phyloP scores from a whole-genome alignment of 768 basidiomycete species.

The Pleurotus tuber-regium region DNA sequence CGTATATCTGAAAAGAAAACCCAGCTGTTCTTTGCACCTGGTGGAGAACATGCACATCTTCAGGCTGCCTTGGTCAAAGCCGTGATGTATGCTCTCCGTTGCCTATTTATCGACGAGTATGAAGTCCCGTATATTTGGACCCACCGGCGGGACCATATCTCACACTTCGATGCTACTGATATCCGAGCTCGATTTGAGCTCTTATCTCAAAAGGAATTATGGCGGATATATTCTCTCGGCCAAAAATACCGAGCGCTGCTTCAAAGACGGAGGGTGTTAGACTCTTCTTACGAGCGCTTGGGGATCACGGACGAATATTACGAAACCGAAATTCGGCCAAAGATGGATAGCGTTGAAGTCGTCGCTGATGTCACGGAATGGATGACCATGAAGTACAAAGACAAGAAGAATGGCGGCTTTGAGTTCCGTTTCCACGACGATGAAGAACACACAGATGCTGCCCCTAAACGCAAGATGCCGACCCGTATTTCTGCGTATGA shows the following conservation, averaged over 20 bases:
- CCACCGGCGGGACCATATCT: constrained; percentile 89
- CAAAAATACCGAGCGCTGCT: constrained; percentile 86
- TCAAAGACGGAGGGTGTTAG: constrained; percentile 66
- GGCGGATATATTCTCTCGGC: constrained; percentile 88
- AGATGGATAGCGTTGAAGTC: constrained; percentile 80
- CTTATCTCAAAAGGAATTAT: constrained; percentile 76
- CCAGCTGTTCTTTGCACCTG: constrained; percentile 67
- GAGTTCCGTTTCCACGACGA: constrained; percentile 74
- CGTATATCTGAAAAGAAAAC: constrained; percentile 72
- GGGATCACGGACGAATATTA: constrained; percentile 74
- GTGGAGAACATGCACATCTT: constrained; percentile 58
- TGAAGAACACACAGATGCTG: constrained; percentile 46
- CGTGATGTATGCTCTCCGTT: constrained; percentile 74
- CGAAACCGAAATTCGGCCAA: constrained; percentile 61
- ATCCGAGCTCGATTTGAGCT: constrained; percentile 65
- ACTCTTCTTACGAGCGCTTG: constrained; percentile 64
- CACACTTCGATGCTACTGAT: constrained; percentile 71
- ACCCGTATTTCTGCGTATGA: constrained; percentile 85
- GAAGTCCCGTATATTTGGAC: constrained; percentile 97
- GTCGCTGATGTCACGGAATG: constrained; percentile 91
- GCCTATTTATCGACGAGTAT: constrained; percentile 82
- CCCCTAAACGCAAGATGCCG: constrained; percentile 75
- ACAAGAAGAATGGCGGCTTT: constrained; percentile 58
- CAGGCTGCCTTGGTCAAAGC: constrained; percentile 71
- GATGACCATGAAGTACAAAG: constrained; percentile 82